A percentile compares a stretch with the other conserved stretches of the same genome.
phyloP scores from a whole-genome alignment of 768 basidiomycete genomes.

The Galerina marginata region DNA sequence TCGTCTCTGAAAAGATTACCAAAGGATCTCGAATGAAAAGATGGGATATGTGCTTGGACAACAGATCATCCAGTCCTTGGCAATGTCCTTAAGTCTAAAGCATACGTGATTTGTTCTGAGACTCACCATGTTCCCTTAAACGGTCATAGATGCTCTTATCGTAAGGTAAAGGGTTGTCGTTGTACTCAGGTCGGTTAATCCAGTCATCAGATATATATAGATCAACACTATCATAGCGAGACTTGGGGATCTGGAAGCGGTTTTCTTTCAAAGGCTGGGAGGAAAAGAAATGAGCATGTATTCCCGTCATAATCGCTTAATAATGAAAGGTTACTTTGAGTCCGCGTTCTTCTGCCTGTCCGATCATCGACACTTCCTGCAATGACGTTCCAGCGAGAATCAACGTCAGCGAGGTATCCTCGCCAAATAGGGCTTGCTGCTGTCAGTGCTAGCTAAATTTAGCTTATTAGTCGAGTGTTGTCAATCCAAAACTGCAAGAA shows the following conservation, averaged over 20 bases:
- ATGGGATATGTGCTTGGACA: slow-evolving; percentile 93
- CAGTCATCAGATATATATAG: slow-evolving; percentile 88
- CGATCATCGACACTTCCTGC: slow-evolving; percentile 98
- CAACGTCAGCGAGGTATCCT: slow-evolving; percentile 94
- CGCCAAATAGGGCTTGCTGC: slow-evolving; percentile 96
- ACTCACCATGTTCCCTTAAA: slow-evolving; percentile 75
- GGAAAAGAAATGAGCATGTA: not conserved
- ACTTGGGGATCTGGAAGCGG: slow-evolving; percentile 88
- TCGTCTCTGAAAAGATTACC: slow-evolving; percentile 92
- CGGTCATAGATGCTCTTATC: slow-evolving; percentile 77
- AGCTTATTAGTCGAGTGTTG: slow-evolving; percentile 1
- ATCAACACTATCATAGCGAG: slow-evolving; percentile 96
- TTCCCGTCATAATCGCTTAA: not conserved
- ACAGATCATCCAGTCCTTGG: slow-evolving; percentile 81
- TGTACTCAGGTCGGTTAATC: slow-evolving; percentile 92
- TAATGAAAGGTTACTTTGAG: slow-evolving; percentile 57
- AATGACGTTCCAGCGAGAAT: slow-evolving; percentile 99
- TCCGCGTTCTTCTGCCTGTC: slow-evolving; percentile 93
- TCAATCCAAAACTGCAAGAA: slow-evolving; percentile 1
- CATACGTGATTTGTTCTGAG: not conserved
- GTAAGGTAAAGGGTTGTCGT: slow-evolving; percentile 84
- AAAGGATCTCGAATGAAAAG: slow-evolving; percentile 97
- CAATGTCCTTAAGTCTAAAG: not conserved
- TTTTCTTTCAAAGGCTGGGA: slow-evolving; percentile 71
- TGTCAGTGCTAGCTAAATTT: slow-evolving; percentile 81